A percentile compares a stretch with the other conserved stretches of the same genome.
phyloP scores from a whole-genome alignment of 257 asterid genomes.

The Penstemon barbatus region DNA sequence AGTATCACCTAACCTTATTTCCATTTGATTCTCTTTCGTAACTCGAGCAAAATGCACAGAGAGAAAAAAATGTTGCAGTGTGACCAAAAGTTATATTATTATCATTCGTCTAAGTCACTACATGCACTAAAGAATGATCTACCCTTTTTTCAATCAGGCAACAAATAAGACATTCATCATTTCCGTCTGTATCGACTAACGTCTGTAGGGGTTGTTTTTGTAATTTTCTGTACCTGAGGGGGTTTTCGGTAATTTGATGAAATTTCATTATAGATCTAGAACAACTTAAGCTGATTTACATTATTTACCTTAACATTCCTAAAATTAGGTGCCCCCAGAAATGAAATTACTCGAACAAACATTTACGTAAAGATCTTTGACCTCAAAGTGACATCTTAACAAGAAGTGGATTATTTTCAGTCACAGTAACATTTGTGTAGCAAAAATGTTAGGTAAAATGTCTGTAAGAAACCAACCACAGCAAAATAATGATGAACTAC shows the following conservation, averaged over 20 bases:
- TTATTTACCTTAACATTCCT: conserved; percentile 8
- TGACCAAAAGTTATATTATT: background rate
- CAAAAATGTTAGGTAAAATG: conserved; percentile 33
- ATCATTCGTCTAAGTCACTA: background rate
- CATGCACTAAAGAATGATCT: background rate
- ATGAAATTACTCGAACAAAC: conserved; percentile 26
- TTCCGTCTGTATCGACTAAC: too few species aligned
- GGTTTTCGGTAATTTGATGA: too few species aligned
- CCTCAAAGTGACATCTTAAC: conserved; percentile 34
- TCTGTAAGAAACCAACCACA: conserved; percentile 18
- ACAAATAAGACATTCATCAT: too few species aligned
- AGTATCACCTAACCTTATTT: background rate
- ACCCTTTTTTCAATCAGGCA: too few species aligned
- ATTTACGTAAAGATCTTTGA: conserved; percentile 5
- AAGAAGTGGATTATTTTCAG: conserved; percentile 15
- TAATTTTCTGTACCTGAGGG: too few species aligned
- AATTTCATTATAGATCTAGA: conserved; percentile 3
- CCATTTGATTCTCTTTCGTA: background rate
- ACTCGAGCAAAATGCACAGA: conserved; percentile 12
- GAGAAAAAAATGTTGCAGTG: background rate
- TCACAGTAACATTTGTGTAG: conserved; percentile 27
- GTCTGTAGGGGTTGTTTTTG: too few species aligned
- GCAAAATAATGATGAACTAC: conserved; percentile 8
- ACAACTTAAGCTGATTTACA: background rate
- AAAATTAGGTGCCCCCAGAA: conserved; percentile 23